Percentiles rank a stretch among this genome's conserved stretches.
phyloP scores from a whole-genome alignment of 2,329 filamentous ascomycete genomes.

The Ophiostoma himal-ulmi region DNA sequence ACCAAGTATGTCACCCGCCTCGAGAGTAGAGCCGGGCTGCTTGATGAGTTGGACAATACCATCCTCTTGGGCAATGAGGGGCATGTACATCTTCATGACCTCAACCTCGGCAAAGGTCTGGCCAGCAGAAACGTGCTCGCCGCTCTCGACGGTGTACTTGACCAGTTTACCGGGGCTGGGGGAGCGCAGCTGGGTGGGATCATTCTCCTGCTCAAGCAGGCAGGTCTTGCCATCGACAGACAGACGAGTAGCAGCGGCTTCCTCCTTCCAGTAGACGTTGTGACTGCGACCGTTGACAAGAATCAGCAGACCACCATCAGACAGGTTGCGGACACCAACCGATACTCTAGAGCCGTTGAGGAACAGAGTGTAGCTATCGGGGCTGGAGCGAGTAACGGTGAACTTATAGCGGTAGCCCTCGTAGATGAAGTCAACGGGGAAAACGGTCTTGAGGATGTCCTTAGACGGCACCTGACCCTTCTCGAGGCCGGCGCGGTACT shows the following conservation, averaged over 20 bases:
- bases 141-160: constrained; percentile 95
- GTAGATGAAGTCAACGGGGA: constrained; percentile 97
- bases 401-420: constrained; percentile 97
- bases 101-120: constrained; percentile 95
- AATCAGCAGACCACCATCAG: constrained; percentile 87
- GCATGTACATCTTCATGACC: constrained; percentile 99
- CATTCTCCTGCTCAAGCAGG: constrained; percentile 95
- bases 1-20: constrained; percentile 97
- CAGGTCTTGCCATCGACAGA: constrained; percentile 98
- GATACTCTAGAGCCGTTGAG: constrained; percentile 97
- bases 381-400: constrained; percentile 84
- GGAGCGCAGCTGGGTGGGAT: constrained; percentile 91
- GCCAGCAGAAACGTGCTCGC: constrained; percentile 84
- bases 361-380: constrained; percentile 94
- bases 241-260: constrained; percentile 88
- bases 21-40: constrained; percentile 94
- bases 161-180: constrained; percentile 96
- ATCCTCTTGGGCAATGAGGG: constrained; percentile 87
- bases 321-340: constrained; percentile 85
- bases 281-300: constrained; percentile 88
- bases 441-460: constrained; percentile 95
- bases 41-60: constrained; percentile 98
- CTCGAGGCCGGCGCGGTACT: constrained; percentile 83
- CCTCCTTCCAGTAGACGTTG: constrained; percentile 99
- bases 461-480: constrained; percentile 97